A percentile compares a stretch with the other conserved stretches of the same genome.
Conservation (phyloP, 495 filamentous ascomycete species). For the Chaetomium cochliodes region DNA sequence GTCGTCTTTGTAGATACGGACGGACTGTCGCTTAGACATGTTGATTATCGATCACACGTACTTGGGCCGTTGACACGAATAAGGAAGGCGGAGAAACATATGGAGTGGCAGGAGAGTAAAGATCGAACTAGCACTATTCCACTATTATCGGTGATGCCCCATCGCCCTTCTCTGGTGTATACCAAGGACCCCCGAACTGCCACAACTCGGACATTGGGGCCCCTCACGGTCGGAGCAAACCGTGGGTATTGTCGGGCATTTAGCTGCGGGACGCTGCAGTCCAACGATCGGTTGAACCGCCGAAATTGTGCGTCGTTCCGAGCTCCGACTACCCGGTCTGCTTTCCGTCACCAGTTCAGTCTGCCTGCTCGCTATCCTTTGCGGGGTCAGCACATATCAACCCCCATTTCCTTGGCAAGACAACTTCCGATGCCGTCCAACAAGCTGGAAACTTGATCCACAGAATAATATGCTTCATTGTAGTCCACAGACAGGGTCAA, state of each 20-base stretch:
- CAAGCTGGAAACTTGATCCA: not conserved
- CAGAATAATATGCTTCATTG: slow-evolving; percentile 1
- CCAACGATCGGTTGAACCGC: too few relatives aligned
- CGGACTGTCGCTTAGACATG: not conserved
- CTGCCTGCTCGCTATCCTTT: not conserved
- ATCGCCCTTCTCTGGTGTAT: not conserved
- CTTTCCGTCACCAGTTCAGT: not conserved
- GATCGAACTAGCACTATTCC: not conserved
- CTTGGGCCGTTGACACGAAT: not conserved
- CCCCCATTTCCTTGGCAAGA: not conserved
- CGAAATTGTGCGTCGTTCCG: not conserved
- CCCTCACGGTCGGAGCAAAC: not conserved
- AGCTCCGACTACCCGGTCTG: not conserved
- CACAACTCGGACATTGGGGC: not conserved
- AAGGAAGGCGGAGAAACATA: not conserved
- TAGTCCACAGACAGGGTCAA: slow-evolving; percentile 3
- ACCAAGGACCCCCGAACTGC: not conserved
- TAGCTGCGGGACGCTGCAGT: not conserved
- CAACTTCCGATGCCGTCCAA: not conserved
- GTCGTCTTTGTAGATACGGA: not conserved
- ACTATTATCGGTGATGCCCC: not conserved
- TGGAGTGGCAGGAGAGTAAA: not conserved
- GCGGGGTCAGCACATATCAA: not conserved
- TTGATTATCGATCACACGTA: not conserved
- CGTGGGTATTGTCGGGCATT: not conserved